Conservation (phyloP, 106 monocot genomes). For the Agapanthus africanus region DNA sequence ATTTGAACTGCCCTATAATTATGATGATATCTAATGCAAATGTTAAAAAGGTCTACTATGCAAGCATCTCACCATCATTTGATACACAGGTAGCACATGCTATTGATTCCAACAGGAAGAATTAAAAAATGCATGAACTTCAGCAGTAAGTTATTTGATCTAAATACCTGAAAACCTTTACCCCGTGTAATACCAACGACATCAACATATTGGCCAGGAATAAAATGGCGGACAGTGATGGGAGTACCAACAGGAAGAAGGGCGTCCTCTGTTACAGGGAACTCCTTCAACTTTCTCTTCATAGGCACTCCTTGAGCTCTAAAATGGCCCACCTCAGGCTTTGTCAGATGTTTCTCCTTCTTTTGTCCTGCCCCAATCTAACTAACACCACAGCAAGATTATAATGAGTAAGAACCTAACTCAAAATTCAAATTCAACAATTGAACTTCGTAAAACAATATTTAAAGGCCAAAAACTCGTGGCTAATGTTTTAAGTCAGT, state of each 20-base stretch:
- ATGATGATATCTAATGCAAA: too few relatives aligned
- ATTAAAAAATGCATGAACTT: too few relatives aligned
- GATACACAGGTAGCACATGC: too few relatives aligned
- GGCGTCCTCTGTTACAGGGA: slow-evolving; percentile 93
- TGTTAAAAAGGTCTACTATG: too few relatives aligned
- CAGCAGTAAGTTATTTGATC: too few relatives aligned
- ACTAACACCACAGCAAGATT: slow-evolving; percentile 8
- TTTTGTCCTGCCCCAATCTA: slow-evolving; percentile 92
- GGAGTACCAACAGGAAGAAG: slow-evolving; percentile 90
- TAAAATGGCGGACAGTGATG: slow-evolving; percentile 87
- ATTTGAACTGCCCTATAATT: too few relatives aligned
- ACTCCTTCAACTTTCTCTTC: slow-evolving; percentile 90
- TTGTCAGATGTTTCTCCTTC: slow-evolving; percentile 91
- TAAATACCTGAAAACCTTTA: slow-evolving; percentile 97
- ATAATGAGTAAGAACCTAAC: not conserved
- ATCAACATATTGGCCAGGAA: slow-evolving; percentile 91
- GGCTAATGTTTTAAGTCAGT: too few relatives aligned
- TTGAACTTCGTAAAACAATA: too few relatives aligned
- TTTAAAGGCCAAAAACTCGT: too few relatives aligned
- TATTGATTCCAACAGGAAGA: too few relatives aligned
- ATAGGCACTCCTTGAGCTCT: slow-evolving; percentile 80
- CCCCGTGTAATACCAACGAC: slow-evolving; percentile 83
- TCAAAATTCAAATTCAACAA: not conserved
- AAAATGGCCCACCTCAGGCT: slow-evolving; percentile 89
- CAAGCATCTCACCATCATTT: too few relatives aligned